phyloP scores from a whole-genome alignment of 108 stramenopile species.

The Cyclostephanos tholiformis region DNA sequence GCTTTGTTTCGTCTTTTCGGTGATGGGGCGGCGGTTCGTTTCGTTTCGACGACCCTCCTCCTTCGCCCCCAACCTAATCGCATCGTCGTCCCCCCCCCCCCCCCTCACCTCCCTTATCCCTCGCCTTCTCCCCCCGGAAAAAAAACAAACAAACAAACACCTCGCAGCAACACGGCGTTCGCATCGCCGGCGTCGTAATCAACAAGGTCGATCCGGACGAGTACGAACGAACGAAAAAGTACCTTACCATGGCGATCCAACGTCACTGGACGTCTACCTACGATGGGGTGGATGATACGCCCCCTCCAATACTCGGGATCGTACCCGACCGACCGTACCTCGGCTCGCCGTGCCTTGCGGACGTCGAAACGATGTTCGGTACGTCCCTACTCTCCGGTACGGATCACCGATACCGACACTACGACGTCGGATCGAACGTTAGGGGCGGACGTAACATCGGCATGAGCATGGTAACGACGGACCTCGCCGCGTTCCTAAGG shows the following conservation, averaged over 20 bases:
- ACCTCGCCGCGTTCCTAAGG: slow-evolving; percentile 78
- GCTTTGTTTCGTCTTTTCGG: no score
- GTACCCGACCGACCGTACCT: slow-evolving; percentile 91
- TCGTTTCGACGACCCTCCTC: neutral
- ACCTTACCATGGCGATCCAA: slow-evolving; percentile 64
- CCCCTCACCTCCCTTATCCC: neutral
- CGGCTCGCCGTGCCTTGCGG: slow-evolving; percentile 75
- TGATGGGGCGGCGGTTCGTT: no score
- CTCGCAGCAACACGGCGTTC: slow-evolving; percentile 65
- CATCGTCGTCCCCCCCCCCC: neutral
- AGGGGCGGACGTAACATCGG: slow-evolving; percentile 55
- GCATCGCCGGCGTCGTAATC: slow-evolving; percentile 85
- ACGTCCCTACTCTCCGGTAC: slow-evolving; percentile 70
- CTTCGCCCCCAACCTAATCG: neutral
- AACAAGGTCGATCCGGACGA: slow-evolving; percentile 91
- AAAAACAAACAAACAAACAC: neutral
- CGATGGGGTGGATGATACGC: slow-evolving; percentile 20
- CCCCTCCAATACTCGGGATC: slow-evolving; percentile 83
- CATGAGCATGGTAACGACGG: slow-evolving; percentile 83
- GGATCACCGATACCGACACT: slow-evolving; percentile 78
- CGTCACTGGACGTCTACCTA: slow-evolving; percentile 56
- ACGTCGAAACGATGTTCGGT: slow-evolving; percentile 82
- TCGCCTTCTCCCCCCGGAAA: neutral
- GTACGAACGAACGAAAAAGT: slow-evolving; percentile 72
- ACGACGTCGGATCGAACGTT: slow-evolving; percentile 54